Evolutionary conservation across 2,329 filamentous ascomycete species (phyloP), one percentile per base, ranked within the genome.

Genomic region (Trichoderma sp.): DNA sequence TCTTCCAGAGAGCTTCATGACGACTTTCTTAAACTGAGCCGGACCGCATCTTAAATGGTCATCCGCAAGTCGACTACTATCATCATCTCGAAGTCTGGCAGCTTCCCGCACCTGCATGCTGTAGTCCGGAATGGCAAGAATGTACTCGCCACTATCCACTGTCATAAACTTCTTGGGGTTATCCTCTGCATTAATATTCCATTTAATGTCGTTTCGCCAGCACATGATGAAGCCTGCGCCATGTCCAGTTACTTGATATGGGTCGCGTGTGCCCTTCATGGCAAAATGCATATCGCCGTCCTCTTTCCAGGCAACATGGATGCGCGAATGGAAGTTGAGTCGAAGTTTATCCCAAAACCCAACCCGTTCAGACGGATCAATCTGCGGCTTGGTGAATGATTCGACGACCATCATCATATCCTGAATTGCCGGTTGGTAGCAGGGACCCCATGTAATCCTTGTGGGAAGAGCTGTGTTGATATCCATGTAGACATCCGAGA

Each of bases 341-440:
- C 96, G 88, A 66, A 99, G 95, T 85, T 99, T 99, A 82, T 99
- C 96, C 96, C 96, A 99, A 84, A 99, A 99, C 3, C 96, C 96
- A 61, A 97, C 94, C 70, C 92, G 88, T 74, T 99, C 97, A 0
- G 96, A 98, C 1, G 93, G 92, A 80, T 99, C 97, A 32, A 98
- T 86, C 74, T 95, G 95, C 8, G 95, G 94, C 79, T 99, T 99
- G 1, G 95, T 98, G 80, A 99, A 98, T 3, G 93, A 95, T 81
- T 99, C 96, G 73, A 99, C 93, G 30, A 95, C 95, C 88, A 98
- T 98, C 96, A 99, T 99, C 92, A 98, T 97, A 78, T 99, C 97
- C 80, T 99, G 96, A 63, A 99, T 95, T 1, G 95, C 95, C 32
- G 97, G 96, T 78, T 99, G 97, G 78, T 98, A 99, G 2, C 95